Evolutionary conservation across 2,329 filamentous ascomycete genomes (phyloP).

Genomic region (Penicillium italicum): DNA sequence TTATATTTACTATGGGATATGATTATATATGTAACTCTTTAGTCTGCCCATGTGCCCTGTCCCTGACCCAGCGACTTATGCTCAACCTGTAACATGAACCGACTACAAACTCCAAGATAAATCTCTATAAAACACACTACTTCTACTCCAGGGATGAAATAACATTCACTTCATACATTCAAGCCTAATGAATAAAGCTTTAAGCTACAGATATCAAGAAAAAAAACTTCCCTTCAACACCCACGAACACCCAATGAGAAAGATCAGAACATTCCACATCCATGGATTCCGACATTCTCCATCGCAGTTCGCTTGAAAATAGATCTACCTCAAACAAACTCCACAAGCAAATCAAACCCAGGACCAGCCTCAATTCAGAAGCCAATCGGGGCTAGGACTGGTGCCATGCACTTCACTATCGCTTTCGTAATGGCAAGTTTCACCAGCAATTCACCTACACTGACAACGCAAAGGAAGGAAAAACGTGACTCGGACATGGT

Average conservation of each 20-base stretch:
- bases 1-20: no score
- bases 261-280: neutral
- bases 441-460: neutral
- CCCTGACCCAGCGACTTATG: neutral
- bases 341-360: conserved; percentile 2
- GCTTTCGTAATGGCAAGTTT: conserved; percentile 1
- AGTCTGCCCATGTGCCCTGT: neutral
- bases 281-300: neutral
- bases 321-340: conserved; percentile 4
- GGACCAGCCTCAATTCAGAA: neutral
- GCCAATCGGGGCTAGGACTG: neutral
- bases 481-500: neutral
- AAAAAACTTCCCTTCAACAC: neutral
- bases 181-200: neutral
- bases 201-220: neutral
- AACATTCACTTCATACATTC: neutral
- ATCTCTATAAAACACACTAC: neutral
- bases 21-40: no score
- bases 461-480: neutral
- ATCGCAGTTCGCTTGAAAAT: conserved; percentile 3
- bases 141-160: neutral
- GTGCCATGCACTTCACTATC: conserved; percentile 3
- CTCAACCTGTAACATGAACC: neutral
- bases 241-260: conserved; percentile 2
- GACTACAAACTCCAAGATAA: neutral